phyloP scores from a whole-genome alignment of 2,329 filamentous ascomycete species.

The Fusarium ramigenum region DNA sequence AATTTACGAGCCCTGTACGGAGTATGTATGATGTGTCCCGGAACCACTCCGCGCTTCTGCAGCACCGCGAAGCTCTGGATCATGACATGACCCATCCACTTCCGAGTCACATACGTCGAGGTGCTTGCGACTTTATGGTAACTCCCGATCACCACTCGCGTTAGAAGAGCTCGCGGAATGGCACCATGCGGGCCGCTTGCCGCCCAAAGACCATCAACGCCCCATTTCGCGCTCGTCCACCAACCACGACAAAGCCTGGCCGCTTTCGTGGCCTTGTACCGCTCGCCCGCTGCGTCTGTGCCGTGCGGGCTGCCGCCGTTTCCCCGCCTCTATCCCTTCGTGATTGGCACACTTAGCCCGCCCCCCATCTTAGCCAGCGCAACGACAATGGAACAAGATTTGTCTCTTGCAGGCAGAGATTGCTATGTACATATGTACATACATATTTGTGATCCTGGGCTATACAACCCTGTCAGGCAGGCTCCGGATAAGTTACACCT shows the following conservation, averaged over 20 bases:
- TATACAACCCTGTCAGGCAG: slow-evolving; percentile 23
- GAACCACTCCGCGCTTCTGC: slow-evolving; percentile 17
- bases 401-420: slow-evolving; percentile 31
- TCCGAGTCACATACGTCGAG: slow-evolving; percentile 1
- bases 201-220: slow-evolving; percentile 26
- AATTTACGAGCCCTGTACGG: slow-evolving; percentile 1
- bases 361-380: slow-evolving; percentile 32
- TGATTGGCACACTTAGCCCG: slow-evolving; percentile 41
- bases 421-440: neutral
- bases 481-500: slow-evolving; percentile 14
- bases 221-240: slow-evolving; percentile 32
- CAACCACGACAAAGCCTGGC: slow-evolving; percentile 25
- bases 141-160: slow-evolving; percentile 10
- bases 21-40: neutral
- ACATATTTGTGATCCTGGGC: slow-evolving; percentile 10
- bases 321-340: slow-evolving; percentile 15
- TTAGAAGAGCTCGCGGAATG: slow-evolving; percentile 27
- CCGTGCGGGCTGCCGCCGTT: slow-evolving; percentile 34
- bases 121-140: slow-evolving; percentile 5
- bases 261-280: slow-evolving; percentile 27
- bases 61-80: slow-evolving; percentile 28
- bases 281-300: slow-evolving; percentile 30
- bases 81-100: slow-evolving; percentile 30
- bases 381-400: slow-evolving; percentile 30
- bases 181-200: slow-evolving; percentile 35